Conservation (phyloP, 2,329 filamentous ascomycete species). For the Aschersonia sp. region DNA sequence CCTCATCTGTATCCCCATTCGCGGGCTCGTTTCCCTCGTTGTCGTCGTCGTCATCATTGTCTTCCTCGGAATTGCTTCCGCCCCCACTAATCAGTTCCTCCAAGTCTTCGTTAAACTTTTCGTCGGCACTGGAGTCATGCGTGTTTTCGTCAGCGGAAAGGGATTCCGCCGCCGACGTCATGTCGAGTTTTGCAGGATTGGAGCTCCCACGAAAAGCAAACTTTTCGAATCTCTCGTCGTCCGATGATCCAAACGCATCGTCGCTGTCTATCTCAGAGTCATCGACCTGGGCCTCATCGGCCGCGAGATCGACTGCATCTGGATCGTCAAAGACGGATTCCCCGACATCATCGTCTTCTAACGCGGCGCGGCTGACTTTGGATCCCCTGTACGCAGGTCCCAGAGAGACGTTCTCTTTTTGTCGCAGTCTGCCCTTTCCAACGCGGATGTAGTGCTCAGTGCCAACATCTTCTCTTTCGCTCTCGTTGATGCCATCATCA, state of each 20-base stretch:
- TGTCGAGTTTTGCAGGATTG: slow-evolving; percentile 26
- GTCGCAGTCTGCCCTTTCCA: slow-evolving; percentile 71
- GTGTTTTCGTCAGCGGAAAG: slow-evolving; percentile 33
- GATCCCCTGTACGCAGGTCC: slow-evolving; percentile 72
- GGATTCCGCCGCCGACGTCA: slow-evolving; percentile 41
- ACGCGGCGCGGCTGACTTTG: slow-evolving; percentile 53
- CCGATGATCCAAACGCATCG: slow-evolving; percentile 66
- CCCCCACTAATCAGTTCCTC: slow-evolving; percentile 18
- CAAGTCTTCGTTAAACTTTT: slow-evolving; percentile 23
- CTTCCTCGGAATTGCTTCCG: slow-evolving; percentile 17
- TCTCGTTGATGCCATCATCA: slow-evolving; percentile 34
- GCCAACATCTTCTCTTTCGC: slow-evolving; percentile 40
- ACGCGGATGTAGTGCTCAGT: slow-evolving; percentile 80
- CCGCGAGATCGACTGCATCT: slow-evolving; percentile 37
- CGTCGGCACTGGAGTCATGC: slow-evolving; percentile 19
- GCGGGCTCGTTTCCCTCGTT: slow-evolving; percentile 20
- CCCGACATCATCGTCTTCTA: slow-evolving; percentile 36
- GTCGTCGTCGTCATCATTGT: slow-evolving; percentile 19
- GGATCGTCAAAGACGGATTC: slow-evolving; percentile 32
- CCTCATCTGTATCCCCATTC: slow-evolving; percentile 17
- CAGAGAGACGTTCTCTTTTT: slow-evolving; percentile 51
- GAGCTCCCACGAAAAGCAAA: slow-evolving; percentile 52
- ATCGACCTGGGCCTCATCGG: slow-evolving; percentile 31
- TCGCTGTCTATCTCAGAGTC: slow-evolving; percentile 52
- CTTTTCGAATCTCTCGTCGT: slow-evolving; percentile 66